Base-by-base conservation (phyloP, 805 yeast genomes). In the Candida broadrunensis region DNA sequence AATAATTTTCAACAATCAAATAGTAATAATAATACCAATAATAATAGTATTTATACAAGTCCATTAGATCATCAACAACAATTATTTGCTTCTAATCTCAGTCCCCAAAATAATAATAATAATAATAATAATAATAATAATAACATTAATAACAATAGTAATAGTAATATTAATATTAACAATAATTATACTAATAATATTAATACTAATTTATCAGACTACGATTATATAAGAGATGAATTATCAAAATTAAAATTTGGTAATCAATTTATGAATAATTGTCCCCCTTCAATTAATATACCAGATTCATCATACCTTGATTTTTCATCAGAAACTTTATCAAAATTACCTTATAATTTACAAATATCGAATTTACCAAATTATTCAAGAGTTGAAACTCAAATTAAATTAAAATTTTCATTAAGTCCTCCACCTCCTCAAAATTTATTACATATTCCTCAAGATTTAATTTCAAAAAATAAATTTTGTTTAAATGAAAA, bases 321-420 rank as follows among this genome's bases (percentile, higher is more conserved):
- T 43, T 69, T 69, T 42, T 65, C 71, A 2, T 57, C 60, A 1
- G 56, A 58, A 35, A 43, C 61, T n/a, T 55, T 67, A 61, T 42
- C 55, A 13, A 50, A 56, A 4, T 63, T 75, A 38, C 78, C 78
- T 1, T 81, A 76, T 56, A 65, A 71, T 40, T 48, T 85, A 39
- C 58, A 64, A 19, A 67, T 91, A 1, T 60, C 71, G 6, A 84
- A 81, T 38, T 69, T 91, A 34, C 97, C 97, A 2, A 65, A 77
- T 4, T 81, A 80, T 50, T 88, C 97, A 11, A 78, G 99, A 49
- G 99, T 91, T 5, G 99, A 91, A 63, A 91, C 97, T 13, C 99
- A 93, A 65, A 88, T 93, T 57, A 90, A 88, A 60, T 67, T 95
- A 33, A 73, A 75, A 33, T 63, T 91, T 16, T 59, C 74, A 7